Percentiles rank a stretch among this genome's conserved stretches.
Evolutionary conservation across 2,329 filamentous ascomycete genomes (phyloP).

Genomic region (Mariannaea elegans): DNA sequence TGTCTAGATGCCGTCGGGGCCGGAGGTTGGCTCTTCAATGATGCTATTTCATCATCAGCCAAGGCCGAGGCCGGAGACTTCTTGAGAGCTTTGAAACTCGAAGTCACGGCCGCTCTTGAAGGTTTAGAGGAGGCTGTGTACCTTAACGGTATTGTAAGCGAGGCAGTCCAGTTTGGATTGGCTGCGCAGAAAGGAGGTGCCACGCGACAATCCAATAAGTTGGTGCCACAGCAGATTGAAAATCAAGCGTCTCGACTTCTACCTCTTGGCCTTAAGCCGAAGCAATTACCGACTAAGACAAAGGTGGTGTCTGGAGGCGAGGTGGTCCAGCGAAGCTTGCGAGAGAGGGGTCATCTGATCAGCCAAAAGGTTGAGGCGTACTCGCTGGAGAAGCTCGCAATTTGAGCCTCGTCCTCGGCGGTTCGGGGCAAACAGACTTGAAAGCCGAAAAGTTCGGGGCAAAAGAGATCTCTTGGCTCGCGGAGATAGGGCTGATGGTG

Average conservation of each 20-base stretch:
- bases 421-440: constrained; percentile 8
- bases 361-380: constrained; percentile 85
- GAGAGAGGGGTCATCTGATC: constrained; percentile 80
- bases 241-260: constrained; percentile 62
- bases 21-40: constrained; percentile 76
- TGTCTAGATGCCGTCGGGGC: constrained; percentile 80
- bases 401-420: constrained; percentile 56
- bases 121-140: constrained; percentile 75
- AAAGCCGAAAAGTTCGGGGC: constrained; percentile 1
- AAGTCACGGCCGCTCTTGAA: constrained; percentile 76
- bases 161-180: constrained; percentile 70
- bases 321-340: constrained; percentile 71
- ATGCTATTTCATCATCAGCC: constrained; percentile 60
- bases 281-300: constrained; percentile 56
- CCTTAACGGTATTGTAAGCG: constrained; percentile 70
- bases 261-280: constrained; percentile 76
- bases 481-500: constrained; percentile 8
- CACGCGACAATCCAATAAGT: constrained; percentile 49
- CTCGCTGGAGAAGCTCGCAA: constrained; percentile 78
- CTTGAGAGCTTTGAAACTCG: constrained; percentile 70
- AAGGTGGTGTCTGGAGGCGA: constrained; percentile 77
- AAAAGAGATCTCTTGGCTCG: background rate
- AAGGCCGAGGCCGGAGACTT: constrained; percentile 69
- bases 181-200: constrained; percentile 46
- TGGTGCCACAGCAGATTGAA: constrained; percentile 53